phyloP scores from a whole-genome alignment of 345 rosid species.

The Populus alba region DNA sequence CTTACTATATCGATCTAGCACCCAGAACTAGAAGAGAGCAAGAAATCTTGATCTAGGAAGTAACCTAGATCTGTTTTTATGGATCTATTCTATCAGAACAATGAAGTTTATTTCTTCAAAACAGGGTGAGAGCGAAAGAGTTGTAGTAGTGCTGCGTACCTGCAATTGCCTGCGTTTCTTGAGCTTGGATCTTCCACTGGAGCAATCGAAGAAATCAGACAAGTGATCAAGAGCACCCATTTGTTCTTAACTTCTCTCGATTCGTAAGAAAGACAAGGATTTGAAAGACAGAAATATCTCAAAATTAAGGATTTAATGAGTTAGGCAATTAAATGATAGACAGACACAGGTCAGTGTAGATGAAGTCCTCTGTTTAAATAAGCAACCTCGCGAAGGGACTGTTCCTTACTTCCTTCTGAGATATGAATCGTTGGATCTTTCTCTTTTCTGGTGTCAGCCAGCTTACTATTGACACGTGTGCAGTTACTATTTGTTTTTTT shows the following conservation, averaged over 20 bases:
- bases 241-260: neutral
- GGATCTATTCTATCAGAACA: neutral
- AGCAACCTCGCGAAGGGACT: neutral
- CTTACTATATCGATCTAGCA: too few relatives aligned
- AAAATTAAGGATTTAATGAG: too few relatives aligned
- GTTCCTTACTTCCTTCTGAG: neutral
- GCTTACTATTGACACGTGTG: neutral
- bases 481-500: neutral
- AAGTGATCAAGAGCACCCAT: conserved; percentile 95
- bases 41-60: too few relatives aligned
- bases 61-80: too few relatives aligned
- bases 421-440: neutral
- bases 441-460: neutral
- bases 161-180: conserved; percentile 73
- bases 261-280: neutral
- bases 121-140: too few relatives aligned
- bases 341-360: neutral
- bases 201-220: conserved; percentile 72
- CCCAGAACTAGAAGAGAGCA: too few relatives aligned
- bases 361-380: neutral
- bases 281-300: neutral
- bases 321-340: neutral
- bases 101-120: neutral
- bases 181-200: conserved; percentile 45
- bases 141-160: conserved; percentile 31